Percentiles rank a stretch among this genome's conserved stretches.
phyloP scores from a whole-genome alignment of 768 basidiomycete species.

The Gautieria morchelliformis region DNA sequence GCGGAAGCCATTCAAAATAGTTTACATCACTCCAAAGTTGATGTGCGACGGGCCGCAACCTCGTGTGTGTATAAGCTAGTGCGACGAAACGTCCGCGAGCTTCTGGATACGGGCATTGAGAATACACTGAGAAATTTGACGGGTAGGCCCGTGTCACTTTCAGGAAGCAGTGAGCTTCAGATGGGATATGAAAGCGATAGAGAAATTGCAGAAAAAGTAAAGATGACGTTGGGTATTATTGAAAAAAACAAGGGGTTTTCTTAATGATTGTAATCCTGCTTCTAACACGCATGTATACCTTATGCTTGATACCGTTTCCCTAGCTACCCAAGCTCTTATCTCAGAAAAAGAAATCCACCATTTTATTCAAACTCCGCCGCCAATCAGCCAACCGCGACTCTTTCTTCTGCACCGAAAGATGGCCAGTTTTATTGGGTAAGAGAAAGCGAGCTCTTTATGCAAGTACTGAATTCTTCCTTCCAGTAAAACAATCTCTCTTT shows the following conservation, averaged over 20 bases:
- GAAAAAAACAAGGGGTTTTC: neutral
- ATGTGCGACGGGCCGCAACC: constrained; percentile 52
- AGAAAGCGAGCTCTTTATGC: neutral
- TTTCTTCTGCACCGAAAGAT: constrained; percentile 37
- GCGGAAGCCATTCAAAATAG: constrained; percentile 45
- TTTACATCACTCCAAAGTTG: constrained; percentile 49
- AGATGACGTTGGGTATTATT: constrained; percentile 36
- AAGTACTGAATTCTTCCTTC: constrained; percentile 11
- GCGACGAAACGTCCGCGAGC: constrained; percentile 27
- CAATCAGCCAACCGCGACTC: constrained; percentile 4
- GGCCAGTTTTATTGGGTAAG: constrained; percentile 69
- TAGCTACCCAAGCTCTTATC: no score
- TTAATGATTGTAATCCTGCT: neutral
- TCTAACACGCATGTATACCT: neutral
- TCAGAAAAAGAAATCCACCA: no score
- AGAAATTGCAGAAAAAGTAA: constrained; percentile 48
- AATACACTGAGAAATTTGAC: constrained; percentile 33
- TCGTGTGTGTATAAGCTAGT: constrained; percentile 51
- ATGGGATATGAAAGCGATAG: constrained; percentile 47
- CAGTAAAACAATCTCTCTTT: constrained; percentile 83
- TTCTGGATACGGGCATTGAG: constrained; percentile 37
- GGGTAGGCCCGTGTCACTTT: constrained; percentile 24
- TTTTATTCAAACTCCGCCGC: constrained; percentile 5
- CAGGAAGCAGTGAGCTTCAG: constrained; percentile 20
- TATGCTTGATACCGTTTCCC: neutral